Evolutionary conservation across 768 basidiomycete genomes (phyloP).

Genomic region (Phanerodontia chrysosporium): DNA sequence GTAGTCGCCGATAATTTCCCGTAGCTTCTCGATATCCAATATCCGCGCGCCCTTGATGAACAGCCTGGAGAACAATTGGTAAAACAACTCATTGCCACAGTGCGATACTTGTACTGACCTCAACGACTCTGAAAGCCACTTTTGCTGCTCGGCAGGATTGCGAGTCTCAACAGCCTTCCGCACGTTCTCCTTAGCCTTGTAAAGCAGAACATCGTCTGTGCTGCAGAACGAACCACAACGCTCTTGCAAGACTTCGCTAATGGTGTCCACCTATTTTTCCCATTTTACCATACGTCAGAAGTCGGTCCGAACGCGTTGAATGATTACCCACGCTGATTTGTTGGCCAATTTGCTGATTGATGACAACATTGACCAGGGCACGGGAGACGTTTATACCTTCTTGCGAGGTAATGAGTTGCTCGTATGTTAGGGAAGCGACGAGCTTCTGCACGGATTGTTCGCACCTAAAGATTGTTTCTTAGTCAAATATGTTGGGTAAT

Average conservation of each 20-base stretch:
- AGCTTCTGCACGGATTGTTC: slow-evolving; percentile 67
- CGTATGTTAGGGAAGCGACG: slow-evolving; percentile 71
- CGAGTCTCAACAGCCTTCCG: slow-evolving; percentile 83
- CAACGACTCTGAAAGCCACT: slow-evolving; percentile 81
- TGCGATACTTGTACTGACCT: slow-evolving; percentile 52
- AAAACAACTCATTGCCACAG: not conserved
- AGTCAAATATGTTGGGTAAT: too few species aligned
- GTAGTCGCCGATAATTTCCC: slow-evolving; percentile 88
- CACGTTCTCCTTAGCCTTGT: slow-evolving; percentile 95
- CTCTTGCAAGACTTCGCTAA: slow-evolving; percentile 91
- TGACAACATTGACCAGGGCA: slow-evolving; percentile 89
- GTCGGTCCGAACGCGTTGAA: not conserved
- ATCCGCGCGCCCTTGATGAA: slow-evolving; percentile 87
- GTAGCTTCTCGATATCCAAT: slow-evolving; percentile 77
- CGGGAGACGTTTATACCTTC: slow-evolving; percentile 86
- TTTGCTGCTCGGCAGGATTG: slow-evolving; percentile 68
- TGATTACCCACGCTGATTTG: slow-evolving; percentile 76
- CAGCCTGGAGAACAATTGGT: slow-evolving; percentile 43
- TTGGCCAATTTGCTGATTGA: slow-evolving; percentile 96
- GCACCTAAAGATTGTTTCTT: too few species aligned
- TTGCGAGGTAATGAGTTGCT: slow-evolving; percentile 80
- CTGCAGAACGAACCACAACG: slow-evolving; percentile 97
- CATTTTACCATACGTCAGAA: not conserved
- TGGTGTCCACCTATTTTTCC: slow-evolving; percentile 98
- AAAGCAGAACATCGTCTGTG: slow-evolving; percentile 95